These are phyloP conservation scores for Stagonosporopsis cucurbitacearum DNA, from an alignment of 2,329 filamentous ascomycete species.

Conservation along the genomic window DNA sequence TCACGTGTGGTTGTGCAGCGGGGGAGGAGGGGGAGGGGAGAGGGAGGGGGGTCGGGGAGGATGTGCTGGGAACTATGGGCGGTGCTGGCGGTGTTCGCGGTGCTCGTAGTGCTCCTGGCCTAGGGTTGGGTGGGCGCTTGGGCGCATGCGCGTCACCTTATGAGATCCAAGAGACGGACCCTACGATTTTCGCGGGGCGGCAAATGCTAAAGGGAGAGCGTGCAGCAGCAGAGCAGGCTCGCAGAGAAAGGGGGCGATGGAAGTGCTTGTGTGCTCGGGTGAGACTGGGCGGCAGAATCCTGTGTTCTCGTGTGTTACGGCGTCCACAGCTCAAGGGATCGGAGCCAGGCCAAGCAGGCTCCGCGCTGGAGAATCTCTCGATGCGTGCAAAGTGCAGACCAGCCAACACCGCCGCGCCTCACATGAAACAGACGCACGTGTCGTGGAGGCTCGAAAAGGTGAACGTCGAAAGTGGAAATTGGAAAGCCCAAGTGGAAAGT, in stretches of 20 bases:
- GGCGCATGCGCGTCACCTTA: conserved; percentile 39
- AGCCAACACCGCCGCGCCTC: conserved; percentile 6
- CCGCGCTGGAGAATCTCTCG: conserved; percentile 3
- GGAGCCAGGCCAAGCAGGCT: not conserved
- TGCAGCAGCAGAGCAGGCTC: conserved; percentile 17
- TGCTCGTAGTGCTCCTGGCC: conserved; percentile 42
- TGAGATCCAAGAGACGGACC: conserved; percentile 1
- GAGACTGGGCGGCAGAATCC: conserved; percentile 9
- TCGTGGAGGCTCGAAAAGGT: too few species aligned
- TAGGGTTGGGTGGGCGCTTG: conserved; percentile 44
- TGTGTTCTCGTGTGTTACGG: conserved; percentile 35
- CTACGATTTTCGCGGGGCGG: conserved; percentile 21
- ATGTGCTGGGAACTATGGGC: conserved; percentile 41
- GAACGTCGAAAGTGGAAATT: too few species aligned
- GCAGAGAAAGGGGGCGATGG: conserved; percentile 26
- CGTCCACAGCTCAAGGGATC: not conserved
- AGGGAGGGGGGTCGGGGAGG: conserved; percentile 35
- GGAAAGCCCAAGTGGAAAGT: too few species aligned
- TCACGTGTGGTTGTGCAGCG: conserved; percentile 47
- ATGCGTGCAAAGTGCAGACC: not conserved
- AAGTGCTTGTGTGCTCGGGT: conserved; percentile 7
- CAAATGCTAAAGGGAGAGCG: conserved; percentile 17
- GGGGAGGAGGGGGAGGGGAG: conserved; percentile 37
- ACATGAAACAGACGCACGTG: conserved; percentile 1
- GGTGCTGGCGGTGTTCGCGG: conserved; percentile 42